Base-by-base conservation (phyloP, 2,329 filamentous ascomycete species). In the Penicillium corylophilum region DNA sequence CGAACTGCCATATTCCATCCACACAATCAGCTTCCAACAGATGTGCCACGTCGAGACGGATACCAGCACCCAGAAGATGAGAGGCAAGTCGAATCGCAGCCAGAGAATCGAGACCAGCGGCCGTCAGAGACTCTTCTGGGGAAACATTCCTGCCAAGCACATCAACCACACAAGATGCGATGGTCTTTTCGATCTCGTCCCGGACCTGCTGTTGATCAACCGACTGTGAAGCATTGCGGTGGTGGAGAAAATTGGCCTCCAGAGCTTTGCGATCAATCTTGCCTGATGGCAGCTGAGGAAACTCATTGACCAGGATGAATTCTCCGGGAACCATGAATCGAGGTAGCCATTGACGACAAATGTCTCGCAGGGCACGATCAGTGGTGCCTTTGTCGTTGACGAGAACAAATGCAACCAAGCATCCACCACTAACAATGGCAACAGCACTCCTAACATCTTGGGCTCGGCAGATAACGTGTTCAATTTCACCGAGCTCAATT, bases 251-350 rank as follows among this genome's bases (percentile, higher is more conserved):
- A 7, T 82, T 74, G 1, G 74, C 66, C 59, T 84, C 78, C 7
- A 96, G 72, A 12, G 69, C 71, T 60, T 84, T 87, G 46, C 84
- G 84, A 63, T 96, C 88, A 13, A 92, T 79, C 65, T 96, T 96
- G 0, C 92, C 92, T 0, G 90, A 95, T 2, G 90, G 78, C 18
- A 96, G 74, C 46, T 86, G 84, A 1, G 90, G 90, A 50, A 96
- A 85, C 8, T 79, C 75, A 0, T 77, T 59, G 55, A 88, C 72
- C 1, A 88, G 64, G 0, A 90, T 69, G 22, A 95, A 74, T 54
- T 95, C 87, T 4, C 82, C 80, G 0, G 92, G 92, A 1, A 95
- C 73, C 92, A 96, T 96, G 65, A 86, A 94, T 4, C 79, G 77
- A 0, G 91, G 90, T 1, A 96, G 77, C 89, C 90, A 95, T 45